A percentile compares a stretch with the other conserved stretches of the same genome.
These are phyloP conservation scores for Danielia reshetovae DNA, from an alignment of 805 yeast genomes.

Conservation along the genomic window DNA sequence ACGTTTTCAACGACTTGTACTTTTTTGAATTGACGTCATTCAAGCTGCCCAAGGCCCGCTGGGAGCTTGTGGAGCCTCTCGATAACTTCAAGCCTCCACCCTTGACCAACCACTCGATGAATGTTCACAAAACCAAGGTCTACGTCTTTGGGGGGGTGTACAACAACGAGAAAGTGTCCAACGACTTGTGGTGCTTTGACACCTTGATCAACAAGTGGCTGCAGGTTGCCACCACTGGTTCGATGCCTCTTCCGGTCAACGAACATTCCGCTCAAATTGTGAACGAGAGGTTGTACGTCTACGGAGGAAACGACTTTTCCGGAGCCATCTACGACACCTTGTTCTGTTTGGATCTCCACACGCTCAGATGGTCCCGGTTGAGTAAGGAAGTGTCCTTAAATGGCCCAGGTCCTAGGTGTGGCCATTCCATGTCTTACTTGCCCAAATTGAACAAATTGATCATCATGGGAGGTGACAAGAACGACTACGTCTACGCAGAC, in stretches of 20 bases:
- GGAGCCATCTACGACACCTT: slow-evolving; percentile 67
- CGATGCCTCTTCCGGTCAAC: slow-evolving; percentile 79
- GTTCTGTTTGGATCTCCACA: slow-evolving; percentile 70
- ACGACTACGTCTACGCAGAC: slow-evolving; percentile 56
- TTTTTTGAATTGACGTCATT: slow-evolving; percentile 84
- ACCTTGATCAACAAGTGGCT: slow-evolving; percentile 68
- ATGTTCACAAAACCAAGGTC: slow-evolving; percentile 69
- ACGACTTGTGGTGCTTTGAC: slow-evolving; percentile 80
- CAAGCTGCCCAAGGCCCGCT: slow-evolving; percentile 74
- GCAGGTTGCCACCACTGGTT: slow-evolving; percentile 63
- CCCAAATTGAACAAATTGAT: slow-evolving; percentile 63
- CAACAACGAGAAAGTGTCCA: slow-evolving; percentile 60
- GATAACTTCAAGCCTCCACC: slow-evolving; percentile 64
- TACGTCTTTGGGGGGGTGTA: slow-evolving; percentile 90
- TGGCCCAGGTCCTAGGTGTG: slow-evolving; percentile 81
- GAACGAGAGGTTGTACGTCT: slow-evolving; percentile 72
- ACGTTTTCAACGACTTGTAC: slow-evolving; percentile 78
- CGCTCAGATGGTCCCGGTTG: slow-evolving; percentile 69
- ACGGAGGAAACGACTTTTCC: slow-evolving; percentile 81
- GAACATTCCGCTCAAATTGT: slow-evolving; percentile 86
- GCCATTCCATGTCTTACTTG: slow-evolving; percentile 80
- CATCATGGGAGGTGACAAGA: slow-evolving; percentile 89
- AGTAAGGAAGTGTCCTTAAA: slow-evolving; percentile 31
- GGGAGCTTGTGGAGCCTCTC: slow-evolving; percentile 68
- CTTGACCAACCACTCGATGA: slow-evolving; percentile 87